A percentile compares a stretch with the other conserved stretches of the same genome.
Evolutionary conservation across 2,329 filamentous ascomycete species (phyloP).

Genomic region (Pseudophaeomoniella oleicola): DNA sequence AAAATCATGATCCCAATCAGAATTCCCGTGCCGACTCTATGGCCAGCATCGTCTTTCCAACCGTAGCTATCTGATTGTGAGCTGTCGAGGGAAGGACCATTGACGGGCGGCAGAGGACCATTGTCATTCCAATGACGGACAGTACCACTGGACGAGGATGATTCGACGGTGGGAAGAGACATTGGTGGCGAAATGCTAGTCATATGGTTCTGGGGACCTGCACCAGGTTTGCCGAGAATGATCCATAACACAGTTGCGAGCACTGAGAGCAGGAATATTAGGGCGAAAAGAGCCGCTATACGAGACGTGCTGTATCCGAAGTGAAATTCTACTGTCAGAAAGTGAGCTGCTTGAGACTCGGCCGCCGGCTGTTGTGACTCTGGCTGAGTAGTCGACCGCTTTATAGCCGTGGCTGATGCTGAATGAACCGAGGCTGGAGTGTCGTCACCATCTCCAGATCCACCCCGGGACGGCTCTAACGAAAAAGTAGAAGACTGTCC

Average conservation of each 20-base stretch:
- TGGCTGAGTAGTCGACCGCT: neutral
- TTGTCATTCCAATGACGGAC: no score
- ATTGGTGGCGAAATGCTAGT: no score
- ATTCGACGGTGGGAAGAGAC: no score
- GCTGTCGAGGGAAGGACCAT: neutral
- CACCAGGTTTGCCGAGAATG: conserved; percentile 11
- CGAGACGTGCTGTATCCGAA: conserved; percentile 7
- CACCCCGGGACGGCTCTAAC: neutral
- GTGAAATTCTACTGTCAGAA: conserved; percentile 5
- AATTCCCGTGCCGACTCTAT: conserved; percentile 8
- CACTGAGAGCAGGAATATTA: conserved; percentile 6
- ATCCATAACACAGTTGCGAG: conserved; percentile 10
- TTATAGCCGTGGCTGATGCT: neutral
- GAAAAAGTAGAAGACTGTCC: neutral
- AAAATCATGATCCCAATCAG: conserved; percentile 11
- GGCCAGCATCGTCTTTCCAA: conserved; percentile 10
- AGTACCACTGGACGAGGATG: no score
- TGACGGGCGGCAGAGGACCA: neutral
- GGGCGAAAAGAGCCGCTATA: conserved; percentile 3
- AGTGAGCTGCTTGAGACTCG: neutral
- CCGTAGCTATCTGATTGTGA: no score
- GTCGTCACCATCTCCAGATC: neutral
- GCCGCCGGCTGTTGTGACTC: neutral
- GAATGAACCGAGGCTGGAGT: neutral
- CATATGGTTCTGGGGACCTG: neutral